Conservation (phyloP, 805 yeast species). For the Candida morakotiae region DNA sequence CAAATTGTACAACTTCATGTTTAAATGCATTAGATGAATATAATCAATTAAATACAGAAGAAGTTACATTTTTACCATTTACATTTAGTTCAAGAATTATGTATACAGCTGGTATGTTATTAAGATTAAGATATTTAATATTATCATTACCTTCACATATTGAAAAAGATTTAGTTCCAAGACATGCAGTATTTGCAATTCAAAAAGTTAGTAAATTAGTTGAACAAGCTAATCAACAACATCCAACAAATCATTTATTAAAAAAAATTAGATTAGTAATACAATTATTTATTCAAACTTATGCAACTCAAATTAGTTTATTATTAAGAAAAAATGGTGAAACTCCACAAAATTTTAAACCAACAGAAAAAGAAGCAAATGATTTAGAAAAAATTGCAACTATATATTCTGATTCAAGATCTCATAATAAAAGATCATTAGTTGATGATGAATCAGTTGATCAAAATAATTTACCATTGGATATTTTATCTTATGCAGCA, state of each 20-base stretch:
- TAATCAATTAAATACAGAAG: slow-evolving; percentile 38
- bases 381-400: slow-evolving; percentile 17
- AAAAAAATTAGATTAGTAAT: slow-evolving; percentile 53
- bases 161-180: slow-evolving; percentile 46
- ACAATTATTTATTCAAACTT: slow-evolving; percentile 58
- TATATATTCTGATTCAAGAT: slow-evolving; percentile 7
- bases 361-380: slow-evolving; percentile 13
- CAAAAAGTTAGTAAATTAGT: slow-evolving; percentile 25
- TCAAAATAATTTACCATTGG: slow-evolving; percentile 23
- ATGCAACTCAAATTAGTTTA: slow-evolving; percentile 48
- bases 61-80: slow-evolving; percentile 55
- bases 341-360: slow-evolving; percentile 18
- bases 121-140: slow-evolving; percentile 53
- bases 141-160: slow-evolving; percentile 46
- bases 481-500: slow-evolving; percentile 40
- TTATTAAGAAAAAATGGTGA: slow-evolving; percentile 20
- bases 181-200: slow-evolving; percentile 34
- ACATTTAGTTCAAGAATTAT: slow-evolving; percentile 53
- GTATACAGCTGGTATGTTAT: slow-evolving; percentile 62
- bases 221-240: slow-evolving; percentile 21
- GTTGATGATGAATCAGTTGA: slow-evolving; percentile 2
- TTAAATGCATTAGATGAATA: slow-evolving; percentile 47
- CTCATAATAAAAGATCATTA: slow-evolving; percentile 3
- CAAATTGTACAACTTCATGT: slow-evolving; percentile 52
- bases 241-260: slow-evolving; percentile 44